Conservation (phyloP, 1,284 basidiomycete species). For the Bondarzewia mesenterica region DNA sequence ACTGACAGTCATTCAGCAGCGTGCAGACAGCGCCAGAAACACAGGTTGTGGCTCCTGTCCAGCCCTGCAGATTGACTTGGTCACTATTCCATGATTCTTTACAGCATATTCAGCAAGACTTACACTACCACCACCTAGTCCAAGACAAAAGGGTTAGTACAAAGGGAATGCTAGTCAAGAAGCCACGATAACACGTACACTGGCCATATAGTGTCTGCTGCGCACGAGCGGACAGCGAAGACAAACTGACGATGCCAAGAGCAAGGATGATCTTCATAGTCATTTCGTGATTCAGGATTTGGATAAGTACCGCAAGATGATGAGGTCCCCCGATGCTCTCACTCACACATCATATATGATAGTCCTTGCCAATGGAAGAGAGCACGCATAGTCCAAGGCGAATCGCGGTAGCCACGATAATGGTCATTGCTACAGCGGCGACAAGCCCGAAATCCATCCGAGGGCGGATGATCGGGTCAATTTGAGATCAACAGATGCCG, state of each 20-base stretch:
- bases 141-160: not conserved
- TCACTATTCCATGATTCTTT: not conserved
- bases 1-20: conserved; percentile 17
- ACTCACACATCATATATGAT: conserved; percentile 1
- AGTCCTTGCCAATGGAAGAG: not conserved
- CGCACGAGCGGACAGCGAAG: not conserved
- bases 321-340: too few species aligned
- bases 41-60: conserved; percentile 33
- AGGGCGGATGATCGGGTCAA: not conserved
- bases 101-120: not conserved
- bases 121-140: conserved; percentile 19
- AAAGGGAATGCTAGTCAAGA: not conserved
- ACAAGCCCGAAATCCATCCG: not conserved
- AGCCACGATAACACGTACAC: conserved; percentile 14
- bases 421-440: not conserved
- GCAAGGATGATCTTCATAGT: not conserved
- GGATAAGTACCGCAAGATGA: not conserved
- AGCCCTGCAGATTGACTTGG: conserved; percentile 18
- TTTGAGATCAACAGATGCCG: too few species aligned
- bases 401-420: too few species aligned
- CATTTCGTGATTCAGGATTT: not conserved
- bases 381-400: too few species aligned
- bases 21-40: conserved; percentile 27
- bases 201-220: conserved; percentile 9
- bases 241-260: not conserved